Evolutionary conservation across 2,329 filamentous ascomycete genomes (phyloP), one percentile per base, ranked within the genome.

Genomic region (Penicillium sumatraense): DNA sequence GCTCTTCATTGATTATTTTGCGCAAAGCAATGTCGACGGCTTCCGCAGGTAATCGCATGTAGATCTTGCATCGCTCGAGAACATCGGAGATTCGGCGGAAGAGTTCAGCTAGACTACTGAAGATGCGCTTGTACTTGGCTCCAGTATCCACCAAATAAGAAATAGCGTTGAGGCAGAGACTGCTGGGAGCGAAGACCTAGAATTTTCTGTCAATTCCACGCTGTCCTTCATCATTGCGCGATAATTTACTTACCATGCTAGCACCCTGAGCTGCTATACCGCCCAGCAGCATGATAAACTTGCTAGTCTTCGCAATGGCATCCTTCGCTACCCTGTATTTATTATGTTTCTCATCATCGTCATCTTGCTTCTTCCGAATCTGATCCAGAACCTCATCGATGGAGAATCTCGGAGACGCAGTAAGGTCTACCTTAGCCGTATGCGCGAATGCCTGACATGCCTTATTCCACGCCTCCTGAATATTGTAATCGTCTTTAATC

Each of bases 121-220:
- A 70, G 16, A 71, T 68, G 38, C 66, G 65, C 51, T 64, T 63
- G 47, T 66, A 69, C 21, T 65, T 67, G n/a, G 64, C 62, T 11
- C 63, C 67, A 4, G 62, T 58, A 4, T 53, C 51, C 31, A 71
- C 64, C 7, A 71, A 61, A 50, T 67, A 68, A 1, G 60, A 64
- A 33, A 70, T 62, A 1, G 68, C 68, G 50, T 67, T 68, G 54
- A 71, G 69, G 52, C 67, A 70, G 7, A 71, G 61, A 18, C 48
- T 57, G 16, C 61, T 59, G 1, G 68, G 68, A 13, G 59, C 66
- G 52, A 70, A 70, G 4, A 67, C 58, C 63, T 67, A 50, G 13
- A 26, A 42, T 24, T 48, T 7, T 42, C 40, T 23, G 14, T 49
- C 5, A 14, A 16, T 31, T 10, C 11, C 11, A 31, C 1, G n/a